Percentiles rank a stretch among this genome's conserved stretches.
Evolutionary conservation across 208 protist genomes (phyloP).

Genomic region (Leptomonas pyrrhocoris): DNA sequence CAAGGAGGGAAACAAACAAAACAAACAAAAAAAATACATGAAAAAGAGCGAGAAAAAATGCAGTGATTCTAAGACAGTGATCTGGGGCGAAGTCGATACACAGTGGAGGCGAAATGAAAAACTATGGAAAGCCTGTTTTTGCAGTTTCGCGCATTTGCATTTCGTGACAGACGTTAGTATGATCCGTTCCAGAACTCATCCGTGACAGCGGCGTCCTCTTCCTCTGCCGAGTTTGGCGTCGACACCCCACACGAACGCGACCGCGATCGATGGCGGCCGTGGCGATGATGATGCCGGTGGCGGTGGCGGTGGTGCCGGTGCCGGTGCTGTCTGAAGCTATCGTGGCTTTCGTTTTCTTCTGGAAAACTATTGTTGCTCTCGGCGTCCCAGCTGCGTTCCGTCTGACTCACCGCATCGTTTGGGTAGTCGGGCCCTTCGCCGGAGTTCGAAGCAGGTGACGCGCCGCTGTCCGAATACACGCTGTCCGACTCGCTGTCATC

Average conservation of each 20-base stretch:
- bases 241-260: not conserved
- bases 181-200: slow-evolving; percentile 3
- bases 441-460: not conserved
- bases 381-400: slow-evolving; percentile 13
- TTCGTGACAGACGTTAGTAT: not conserved
- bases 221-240: slow-evolving; percentile 4
- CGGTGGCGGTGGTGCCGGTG: too few relatives aligned
- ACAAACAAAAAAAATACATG: not conserved
- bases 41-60: not conserved
- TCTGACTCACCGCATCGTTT: slow-evolving; percentile 1
- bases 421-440: not conserved
- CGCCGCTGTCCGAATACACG: slow-evolving; percentile 8
- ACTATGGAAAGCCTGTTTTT: too few relatives aligned
- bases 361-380: not conserved
- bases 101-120: too few relatives aligned
- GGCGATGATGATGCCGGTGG: not conserved
- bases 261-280: not conserved
- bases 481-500: slow-evolving; percentile 27
- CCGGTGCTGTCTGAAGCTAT: too few relatives aligned
- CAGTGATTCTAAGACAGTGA: not conserved
- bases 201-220: not conserved
- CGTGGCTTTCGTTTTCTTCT: too few relatives aligned
- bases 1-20: not conserved
- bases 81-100: too few relatives aligned
- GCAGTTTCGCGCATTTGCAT: too few relatives aligned